Base-by-base conservation (phyloP, 441 rosid species). In the Lepidium campestre region DNA sequence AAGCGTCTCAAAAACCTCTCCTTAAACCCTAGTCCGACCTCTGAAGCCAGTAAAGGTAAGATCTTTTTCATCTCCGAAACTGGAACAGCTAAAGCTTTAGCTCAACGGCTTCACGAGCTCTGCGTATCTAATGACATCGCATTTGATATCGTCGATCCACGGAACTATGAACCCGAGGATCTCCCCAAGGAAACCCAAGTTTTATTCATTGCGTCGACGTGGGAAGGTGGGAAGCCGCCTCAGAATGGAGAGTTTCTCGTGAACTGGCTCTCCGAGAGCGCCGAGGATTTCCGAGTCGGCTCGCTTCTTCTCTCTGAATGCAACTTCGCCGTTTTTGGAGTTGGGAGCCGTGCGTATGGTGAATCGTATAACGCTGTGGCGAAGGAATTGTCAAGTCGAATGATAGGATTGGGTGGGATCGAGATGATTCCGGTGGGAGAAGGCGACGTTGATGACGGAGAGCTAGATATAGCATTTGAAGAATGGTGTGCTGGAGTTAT, bases 81-180 rank as follows among this genome's bases (percentile, higher is more conserved):
- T 14, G 95, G 97, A 12, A 89, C 93, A 25, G 83, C 93, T 27
- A 85, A 77, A 75, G 27, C 82, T 70, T 71, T 93, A 61, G 96
- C 97, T n/a, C 64, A 72, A 14, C 89, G 86, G 37, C 90, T 90
- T 17, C 80, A 53, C 69, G 29, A 56, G 37, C 74, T 81, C 56
- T 69, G 81, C 55, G 68, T 81, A 7, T 55, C 72, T 17, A 81
- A 75, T 37, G 71, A 61, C 49, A 61, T 89, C 55, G 62, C 72
- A 7, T 81, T 90, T 62, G 95, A 90, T 34, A 87, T 94, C 35
- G 82, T 86, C 50, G 92, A 94, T 70, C 80, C 87, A 47, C 78
- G 75, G 44, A 70, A 57, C 81, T 93, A 93, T 77, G 96, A 91
- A 76, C 97, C 99, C 15, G 96, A 93, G 67, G 99, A 89, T 68